Evolutionary conservation across 495 filamentous ascomycete species (phyloP).

Genomic region (Oidiodendron maius): DNA sequence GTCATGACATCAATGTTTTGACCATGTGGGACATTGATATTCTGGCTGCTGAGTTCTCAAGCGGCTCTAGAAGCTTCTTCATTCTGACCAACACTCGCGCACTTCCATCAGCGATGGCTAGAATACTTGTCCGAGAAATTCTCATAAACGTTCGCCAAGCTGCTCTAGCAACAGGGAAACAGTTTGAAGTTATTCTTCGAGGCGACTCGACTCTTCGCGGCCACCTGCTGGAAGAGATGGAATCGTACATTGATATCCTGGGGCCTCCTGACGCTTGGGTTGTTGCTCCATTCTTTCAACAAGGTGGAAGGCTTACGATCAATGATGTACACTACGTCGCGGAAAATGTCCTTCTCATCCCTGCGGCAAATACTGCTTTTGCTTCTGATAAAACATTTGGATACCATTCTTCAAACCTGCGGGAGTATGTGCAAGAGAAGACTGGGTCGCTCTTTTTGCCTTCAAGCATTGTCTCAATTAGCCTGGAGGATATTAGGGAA

Average conservation of each 20-base stretch:
- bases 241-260: constrained; percentile 40
- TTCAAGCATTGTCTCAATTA: constrained; percentile 34
- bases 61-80: constrained; percentile 39
- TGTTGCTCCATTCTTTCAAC: constrained; percentile 48
- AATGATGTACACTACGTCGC: constrained; percentile 49
- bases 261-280: constrained; percentile 38
- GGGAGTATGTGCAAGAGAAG: constrained; percentile 47
- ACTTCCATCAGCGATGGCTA: constrained; percentile 36
- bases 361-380: constrained; percentile 42
- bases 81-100: constrained; percentile 52
- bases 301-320: constrained; percentile 46
- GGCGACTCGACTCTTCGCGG: constrained; percentile 49
- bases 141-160: constrained; percentile 38
- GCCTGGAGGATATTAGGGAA: constrained; percentile 40
- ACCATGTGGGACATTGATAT: constrained; percentile 44
- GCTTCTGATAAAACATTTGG: constrained; percentile 48
- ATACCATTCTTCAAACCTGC: constrained; percentile 41
- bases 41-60: constrained; percentile 34
- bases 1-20: constrained; percentile 49
- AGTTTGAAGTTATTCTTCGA: constrained; percentile 45
- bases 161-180: constrained; percentile 28
- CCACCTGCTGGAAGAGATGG: constrained; percentile 46
- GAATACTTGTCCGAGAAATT: constrained; percentile 36
- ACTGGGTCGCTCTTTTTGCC: constrained; percentile 29
- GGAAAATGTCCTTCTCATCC: constrained; percentile 38